A percentile compares a stretch with the other conserved stretches of the same genome.
Conservation (phyloP, 148 eudicot species). For the Rhododendron mucronatum region DNA sequence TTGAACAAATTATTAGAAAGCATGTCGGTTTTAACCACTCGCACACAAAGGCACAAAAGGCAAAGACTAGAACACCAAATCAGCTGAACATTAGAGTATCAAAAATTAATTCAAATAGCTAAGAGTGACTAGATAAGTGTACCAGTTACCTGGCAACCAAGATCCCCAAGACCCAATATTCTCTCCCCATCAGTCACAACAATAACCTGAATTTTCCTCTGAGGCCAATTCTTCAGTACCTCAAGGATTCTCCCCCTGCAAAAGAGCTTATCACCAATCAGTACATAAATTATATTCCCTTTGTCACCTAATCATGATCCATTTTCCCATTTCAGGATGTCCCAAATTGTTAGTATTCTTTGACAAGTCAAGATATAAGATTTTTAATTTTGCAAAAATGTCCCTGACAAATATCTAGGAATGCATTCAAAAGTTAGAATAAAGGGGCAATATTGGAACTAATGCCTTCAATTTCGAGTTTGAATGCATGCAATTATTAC, state of each 20-base stretch:
- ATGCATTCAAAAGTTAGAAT: neutral
- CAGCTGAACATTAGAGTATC: neutral
- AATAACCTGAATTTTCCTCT: conserved; percentile 85
- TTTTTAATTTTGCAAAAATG: neutral
- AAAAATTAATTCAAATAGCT: neutral
- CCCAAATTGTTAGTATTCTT: neutral
- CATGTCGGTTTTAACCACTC: neutral
- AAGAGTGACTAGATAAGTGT: neutral
- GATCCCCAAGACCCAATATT: conserved; percentile 97
- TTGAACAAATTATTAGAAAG: neutral
- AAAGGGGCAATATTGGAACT: neutral
- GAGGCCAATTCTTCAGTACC: conserved; percentile 94
- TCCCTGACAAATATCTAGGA: neutral
- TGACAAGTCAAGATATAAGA: neutral
- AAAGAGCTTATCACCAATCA: conserved; percentile 14
- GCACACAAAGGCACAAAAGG: neutral
- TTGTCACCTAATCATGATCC: neutral
- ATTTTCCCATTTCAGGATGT: neutral
- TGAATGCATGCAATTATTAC: neutral
- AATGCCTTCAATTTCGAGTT: neutral
- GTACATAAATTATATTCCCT: neutral
- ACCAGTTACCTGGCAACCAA: conserved; percentile 85
- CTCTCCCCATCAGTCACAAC: conserved; percentile 99
- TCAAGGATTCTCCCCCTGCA: conserved; percentile 83
- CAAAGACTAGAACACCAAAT: neutral